These are phyloP conservation scores for Pestalotiopsis sp. DNA, from an alignment of 2,329 filamentous ascomycete genomes.

Conservation along the genomic window DNA sequence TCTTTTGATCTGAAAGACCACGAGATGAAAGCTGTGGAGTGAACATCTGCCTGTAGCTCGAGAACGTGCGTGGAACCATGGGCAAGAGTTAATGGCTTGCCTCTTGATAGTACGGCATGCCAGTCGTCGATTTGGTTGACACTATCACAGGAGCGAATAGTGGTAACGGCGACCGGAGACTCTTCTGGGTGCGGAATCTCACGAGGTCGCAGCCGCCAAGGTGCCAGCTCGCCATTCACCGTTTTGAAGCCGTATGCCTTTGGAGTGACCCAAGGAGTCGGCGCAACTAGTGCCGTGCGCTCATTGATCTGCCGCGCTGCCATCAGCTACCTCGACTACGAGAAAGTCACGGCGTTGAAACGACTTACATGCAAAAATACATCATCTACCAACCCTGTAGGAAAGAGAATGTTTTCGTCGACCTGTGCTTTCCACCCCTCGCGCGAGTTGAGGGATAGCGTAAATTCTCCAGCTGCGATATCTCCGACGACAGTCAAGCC, in stretches of 20 bases:
- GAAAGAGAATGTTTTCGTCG: background rate
- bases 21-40: conserved; percentile 6
- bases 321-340: background rate
- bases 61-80: background rate
- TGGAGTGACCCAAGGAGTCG: background rate
- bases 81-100: background rate
- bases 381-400: conserved; percentile 4
- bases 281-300: background rate
- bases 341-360: background rate
- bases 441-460: background rate
- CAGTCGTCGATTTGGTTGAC: background rate
- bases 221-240: conserved; percentile 7
- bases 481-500: conserved; percentile 5
- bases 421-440: conserved; percentile 2
- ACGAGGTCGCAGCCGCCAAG: conserved; percentile 2
- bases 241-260: conserved; percentile 6
- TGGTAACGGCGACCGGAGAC: background rate
- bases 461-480: background rate
- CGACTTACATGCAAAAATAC: conserved; percentile 5
- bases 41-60: conserved; percentile 8
- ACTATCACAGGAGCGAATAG: background rate
- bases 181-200: conserved; percentile 1
- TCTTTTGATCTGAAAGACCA: background rate
- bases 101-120: background rate
- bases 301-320: background rate